Evolutionary conservation across 164 flowering plant species (phyloP).

Genomic region (Macadamia tetraphylla): DNA sequence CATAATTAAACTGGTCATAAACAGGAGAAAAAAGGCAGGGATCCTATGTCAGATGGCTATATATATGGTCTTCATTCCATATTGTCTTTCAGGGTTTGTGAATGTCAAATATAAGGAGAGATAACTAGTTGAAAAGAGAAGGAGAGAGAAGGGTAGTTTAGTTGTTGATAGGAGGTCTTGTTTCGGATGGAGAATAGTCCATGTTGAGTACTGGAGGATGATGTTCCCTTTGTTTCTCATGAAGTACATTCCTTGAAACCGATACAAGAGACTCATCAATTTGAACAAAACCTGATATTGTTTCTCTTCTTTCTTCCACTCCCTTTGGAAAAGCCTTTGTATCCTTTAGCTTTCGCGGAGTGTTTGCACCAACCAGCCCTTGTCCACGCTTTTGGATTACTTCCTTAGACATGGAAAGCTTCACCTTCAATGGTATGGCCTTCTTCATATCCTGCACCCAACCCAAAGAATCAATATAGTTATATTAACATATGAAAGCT

Average conservation of each 20-base stretch:
- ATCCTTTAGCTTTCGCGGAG: slow-evolving; percentile 4
- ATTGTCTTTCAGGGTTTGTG: neutral
- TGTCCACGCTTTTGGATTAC: neutral
- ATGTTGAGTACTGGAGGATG: slow-evolving; percentile 22
- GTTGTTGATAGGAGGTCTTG: slow-evolving; percentile 71
- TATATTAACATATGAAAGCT: neutral
- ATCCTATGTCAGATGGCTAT: neutral
- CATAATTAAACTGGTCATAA: slow-evolving; percentile 7
- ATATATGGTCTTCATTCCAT: slow-evolving; percentile 2
- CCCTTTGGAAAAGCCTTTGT: slow-evolving; percentile 9
- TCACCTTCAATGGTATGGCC: slow-evolving; percentile 7
- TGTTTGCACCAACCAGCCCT: slow-evolving; percentile 12
- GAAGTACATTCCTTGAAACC: slow-evolving; percentile 22
- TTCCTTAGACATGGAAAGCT: neutral
- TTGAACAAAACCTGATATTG: slow-evolving; percentile 19
- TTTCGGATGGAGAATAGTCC: slow-evolving; percentile 60
- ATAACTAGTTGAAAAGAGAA: neutral
- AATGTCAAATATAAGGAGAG: neutral
- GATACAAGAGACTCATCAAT: slow-evolving; percentile 15
- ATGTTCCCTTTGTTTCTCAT: slow-evolving; percentile 19
- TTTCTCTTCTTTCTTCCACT: slow-evolving; percentile 1
- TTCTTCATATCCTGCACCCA: slow-evolving; percentile 21
- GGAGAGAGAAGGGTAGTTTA: slow-evolving; percentile 15
- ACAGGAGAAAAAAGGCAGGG: slow-evolving; percentile 11
- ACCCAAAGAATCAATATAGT: neutral